Conservation (phyloP, 1,284 basidiomycete species). For the Sparassis latifolia region DNA sequence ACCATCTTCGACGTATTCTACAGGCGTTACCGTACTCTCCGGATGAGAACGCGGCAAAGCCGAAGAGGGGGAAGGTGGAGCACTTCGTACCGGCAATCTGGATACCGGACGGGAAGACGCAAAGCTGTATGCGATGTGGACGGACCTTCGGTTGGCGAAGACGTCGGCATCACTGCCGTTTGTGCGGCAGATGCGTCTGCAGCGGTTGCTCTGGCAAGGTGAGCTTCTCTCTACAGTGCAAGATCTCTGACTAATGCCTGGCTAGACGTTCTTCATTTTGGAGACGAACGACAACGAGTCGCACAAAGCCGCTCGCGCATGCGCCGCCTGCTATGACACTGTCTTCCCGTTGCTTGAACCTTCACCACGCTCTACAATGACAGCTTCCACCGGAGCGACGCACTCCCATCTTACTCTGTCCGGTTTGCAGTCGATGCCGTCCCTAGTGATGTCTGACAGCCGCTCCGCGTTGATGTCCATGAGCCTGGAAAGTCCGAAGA, state of each 20-base stretch:
- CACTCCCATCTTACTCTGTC: slow-evolving; percentile 36
- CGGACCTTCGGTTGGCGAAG: slow-evolving; percentile 75
- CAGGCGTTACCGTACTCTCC: slow-evolving; percentile 68
- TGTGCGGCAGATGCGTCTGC: slow-evolving; percentile 88
- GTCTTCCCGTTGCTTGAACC: slow-evolving; percentile 68
- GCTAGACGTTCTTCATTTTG: slow-evolving; percentile 72
- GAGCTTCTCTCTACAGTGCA: slow-evolving; percentile 15
- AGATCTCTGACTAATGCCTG: not conserved
- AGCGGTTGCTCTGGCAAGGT: slow-evolving; percentile 77
- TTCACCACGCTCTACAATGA: slow-evolving; percentile 9
- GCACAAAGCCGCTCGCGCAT: slow-evolving; percentile 70
- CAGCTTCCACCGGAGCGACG: slow-evolving; percentile 19
- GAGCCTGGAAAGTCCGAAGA: slow-evolving; percentile 25
- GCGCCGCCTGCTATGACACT: slow-evolving; percentile 80
- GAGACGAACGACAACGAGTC: slow-evolving; percentile 42
- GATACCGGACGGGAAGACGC: slow-evolving; percentile 82
- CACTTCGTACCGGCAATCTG: slow-evolving; percentile 90
- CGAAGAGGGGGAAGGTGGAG: slow-evolving; percentile 59
- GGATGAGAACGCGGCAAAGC: slow-evolving; percentile 35
- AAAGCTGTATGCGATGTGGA: slow-evolving; percentile 80
- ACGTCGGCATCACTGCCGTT: slow-evolving; percentile 83
- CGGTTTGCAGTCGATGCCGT: slow-evolving; percentile 40
- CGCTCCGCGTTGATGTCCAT: slow-evolving; percentile 40
- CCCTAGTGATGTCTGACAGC: slow-evolving; percentile 36
- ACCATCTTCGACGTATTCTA: slow-evolving; percentile 63